Percentiles rank a stretch among this genome's conserved stretches.
These are phyloP conservation scores for Nothomitra cinnamomea DNA, from an alignment of 2,329 filamentous ascomycete genomes.

Conservation along the genomic window DNA sequence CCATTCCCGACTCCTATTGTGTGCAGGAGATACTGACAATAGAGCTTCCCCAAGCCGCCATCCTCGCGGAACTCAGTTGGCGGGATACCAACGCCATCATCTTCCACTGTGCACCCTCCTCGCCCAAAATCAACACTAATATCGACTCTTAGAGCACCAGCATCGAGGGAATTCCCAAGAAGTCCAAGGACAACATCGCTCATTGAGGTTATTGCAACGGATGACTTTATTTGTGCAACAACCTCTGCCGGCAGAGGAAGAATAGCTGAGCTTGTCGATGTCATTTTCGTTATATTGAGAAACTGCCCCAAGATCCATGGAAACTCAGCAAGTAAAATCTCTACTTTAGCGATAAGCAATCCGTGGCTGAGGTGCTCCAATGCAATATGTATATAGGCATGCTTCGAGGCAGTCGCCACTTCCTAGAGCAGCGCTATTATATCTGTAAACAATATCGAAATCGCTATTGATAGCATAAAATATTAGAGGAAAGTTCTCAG, in stretches of 20 bases:
- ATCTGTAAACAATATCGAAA: no score
- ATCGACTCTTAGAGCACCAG: constrained; percentile 48
- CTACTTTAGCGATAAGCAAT: neutral
- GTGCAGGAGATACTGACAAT: constrained; percentile 37
- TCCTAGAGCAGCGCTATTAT: no score
- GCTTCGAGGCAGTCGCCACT: no score
- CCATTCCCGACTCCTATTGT: neutral
- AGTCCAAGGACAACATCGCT: constrained; percentile 55
- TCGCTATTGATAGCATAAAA: no score
- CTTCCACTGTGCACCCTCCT: constrained; percentile 65
- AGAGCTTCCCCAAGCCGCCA: constrained; percentile 55
- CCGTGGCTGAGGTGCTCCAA: neutral
- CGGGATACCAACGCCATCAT: constrained; percentile 66
- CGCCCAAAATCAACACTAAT: constrained; percentile 57
- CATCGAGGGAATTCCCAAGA: constrained; percentile 73
- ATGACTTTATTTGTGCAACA: constrained; percentile 68
- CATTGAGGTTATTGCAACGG: constrained; percentile 59
- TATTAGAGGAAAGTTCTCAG: no score
- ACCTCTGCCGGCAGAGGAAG: constrained; percentile 39
- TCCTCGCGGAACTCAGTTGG: constrained; percentile 51
- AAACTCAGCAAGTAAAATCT: neutral
- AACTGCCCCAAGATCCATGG: neutral
- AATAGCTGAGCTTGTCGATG: neutral
- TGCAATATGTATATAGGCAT: no score
- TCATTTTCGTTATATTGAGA: neutral